Evolutionary conservation across 2,329 filamentous ascomycete genomes (phyloP), one percentile per base, ranked within the genome.

Genomic region (Trichoderma koningiopsis): DNA sequence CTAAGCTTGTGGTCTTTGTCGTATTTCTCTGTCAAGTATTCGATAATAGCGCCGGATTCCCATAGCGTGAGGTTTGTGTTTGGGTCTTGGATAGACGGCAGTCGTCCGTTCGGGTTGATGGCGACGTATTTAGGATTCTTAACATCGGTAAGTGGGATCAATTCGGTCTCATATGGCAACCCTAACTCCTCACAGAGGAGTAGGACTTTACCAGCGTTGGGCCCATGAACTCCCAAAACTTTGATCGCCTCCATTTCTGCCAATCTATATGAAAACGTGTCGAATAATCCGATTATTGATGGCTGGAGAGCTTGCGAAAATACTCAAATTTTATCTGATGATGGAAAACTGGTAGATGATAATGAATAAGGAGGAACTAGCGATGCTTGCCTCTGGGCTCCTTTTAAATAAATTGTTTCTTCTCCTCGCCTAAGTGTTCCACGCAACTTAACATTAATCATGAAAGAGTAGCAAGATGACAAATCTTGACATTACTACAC

Each of bases 171-270:
- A 72, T 81, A 81, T 4, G 78, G 77, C 4, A 82, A 35, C 0
- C 73, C 74, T 13, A 81, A 78, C 68, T 81, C 80, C 58, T 81
- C 79, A 3, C 81, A 72, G 22, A 78, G 56, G 56, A 82, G 77
- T 61, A 74, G 58, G 14, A 79, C 77, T 70, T 81, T 79, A 52
- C 68, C 72, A 5, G 75, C 77, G 66, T 78, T 79, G 40, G 79
- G 77, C 4, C 76, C 75, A 19, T 64, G 61, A 22, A 68, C 31
- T 24, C 61, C 61, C 2, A 31, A 31, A 14, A 64, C 61, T 56
- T 55, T 64, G 35, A 64, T 64, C 19, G 61, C 10, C 13, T 64
- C 52, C 49, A 64, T 64, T 56, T 64, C 11, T 4, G 10, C 33
- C 61, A 43, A 33, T 24, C 55, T 11, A 22, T 35, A 56, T 56